Conservation (phyloP, 192 early-diverging fungal species). For the Umbelopsis ramanniana region DNA sequence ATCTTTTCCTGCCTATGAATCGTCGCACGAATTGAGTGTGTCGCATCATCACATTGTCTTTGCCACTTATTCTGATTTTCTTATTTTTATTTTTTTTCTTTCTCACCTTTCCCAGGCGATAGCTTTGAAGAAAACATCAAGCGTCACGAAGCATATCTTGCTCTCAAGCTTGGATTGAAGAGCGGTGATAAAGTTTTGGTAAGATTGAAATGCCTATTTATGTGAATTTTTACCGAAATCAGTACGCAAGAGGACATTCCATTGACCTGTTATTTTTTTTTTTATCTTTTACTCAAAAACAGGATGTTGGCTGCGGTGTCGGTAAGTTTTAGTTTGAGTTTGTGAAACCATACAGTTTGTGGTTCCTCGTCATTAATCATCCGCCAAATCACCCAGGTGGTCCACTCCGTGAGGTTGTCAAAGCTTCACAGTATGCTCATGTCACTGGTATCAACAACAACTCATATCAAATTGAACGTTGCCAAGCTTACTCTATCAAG, state of each 20-base stretch:
- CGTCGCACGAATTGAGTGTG: too few relatives aligned
- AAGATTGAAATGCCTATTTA: slow-evolving; percentile 55
- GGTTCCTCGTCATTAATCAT: background rate
- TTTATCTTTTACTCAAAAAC: slow-evolving; percentile 16
- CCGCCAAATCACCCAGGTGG: slow-evolving; percentile 48
- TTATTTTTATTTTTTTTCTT: background rate
- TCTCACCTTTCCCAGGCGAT: slow-evolving; percentile 48
- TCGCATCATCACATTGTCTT: too few relatives aligned
- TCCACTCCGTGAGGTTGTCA: slow-evolving; percentile 84
- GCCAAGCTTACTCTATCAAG: slow-evolving; percentile 72
- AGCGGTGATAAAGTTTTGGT: slow-evolving; percentile 70
- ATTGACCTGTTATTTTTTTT: slow-evolving; percentile 8
- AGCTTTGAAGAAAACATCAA: slow-evolving; percentile 77
- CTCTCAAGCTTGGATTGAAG: slow-evolving; percentile 66
- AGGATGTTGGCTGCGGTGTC: slow-evolving; percentile 92
- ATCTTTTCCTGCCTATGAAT: too few relatives aligned
- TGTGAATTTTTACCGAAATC: too few relatives aligned
- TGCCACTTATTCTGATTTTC: too few relatives aligned
- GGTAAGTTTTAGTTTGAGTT: slow-evolving; percentile 45
- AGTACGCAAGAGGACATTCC: background rate
- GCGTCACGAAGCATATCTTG: slow-evolving; percentile 84
- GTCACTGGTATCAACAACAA: slow-evolving; percentile 94
- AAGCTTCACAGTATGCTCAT: slow-evolving; percentile 69
- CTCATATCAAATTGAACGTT: slow-evolving; percentile 87
- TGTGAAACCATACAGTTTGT: slow-evolving; percentile 2